A percentile compares a stretch with the other conserved stretches of the same genome.
Evolutionary conservation across 2,329 filamentous ascomycete genomes (phyloP).

Genomic region (Neofusicoccum parvum): DNA sequence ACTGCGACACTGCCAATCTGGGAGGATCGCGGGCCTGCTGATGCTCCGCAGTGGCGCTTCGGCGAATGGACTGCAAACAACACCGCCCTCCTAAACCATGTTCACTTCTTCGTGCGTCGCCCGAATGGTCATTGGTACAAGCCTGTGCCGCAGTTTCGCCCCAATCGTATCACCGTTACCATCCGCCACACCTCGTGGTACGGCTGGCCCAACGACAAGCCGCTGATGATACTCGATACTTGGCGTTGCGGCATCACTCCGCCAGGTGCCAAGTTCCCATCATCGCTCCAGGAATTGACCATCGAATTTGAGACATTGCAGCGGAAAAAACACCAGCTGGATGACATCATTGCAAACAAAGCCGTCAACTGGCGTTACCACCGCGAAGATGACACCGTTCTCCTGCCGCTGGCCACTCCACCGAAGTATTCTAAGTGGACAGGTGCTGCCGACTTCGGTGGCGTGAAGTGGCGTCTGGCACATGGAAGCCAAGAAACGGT

Average conservation of each 20-base stretch:
- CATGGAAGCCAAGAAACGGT: conserved; percentile 1
- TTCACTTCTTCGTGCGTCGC: conserved; percentile 17
- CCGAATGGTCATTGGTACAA: conserved; percentile 9
- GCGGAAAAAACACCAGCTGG: conserved; percentile 25
- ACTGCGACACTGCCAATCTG: conserved; percentile 27
- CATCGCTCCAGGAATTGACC: conserved; percentile 21
- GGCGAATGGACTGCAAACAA: conserved; percentile 8
- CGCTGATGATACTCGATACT: conserved; percentile 90
- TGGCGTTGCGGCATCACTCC: conserved; percentile 42
- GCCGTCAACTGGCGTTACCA: conserved; percentile 4
- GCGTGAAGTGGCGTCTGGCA: conserved; percentile 10
- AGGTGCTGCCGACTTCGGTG: conserved; percentile 3
- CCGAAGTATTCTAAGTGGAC: conserved; percentile 7
- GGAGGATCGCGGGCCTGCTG: conserved; percentile 9
- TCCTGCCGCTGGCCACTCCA: neutral
- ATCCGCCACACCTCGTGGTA: conserved; percentile 56
- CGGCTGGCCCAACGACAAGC: conserved; percentile 98
- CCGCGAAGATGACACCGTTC: neutral
- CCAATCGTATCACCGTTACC: conserved; percentile 46
- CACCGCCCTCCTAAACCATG: conserved; percentile 3
- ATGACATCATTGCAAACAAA: conserved; percentile 21
- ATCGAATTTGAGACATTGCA: conserved; percentile 28
- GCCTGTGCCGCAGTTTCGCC: conserved; percentile 32
- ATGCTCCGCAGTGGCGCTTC: neutral
- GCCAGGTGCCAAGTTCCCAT: conserved; percentile 19